Percentiles rank a stretch among this genome's conserved stretches.
Conservation (phyloP, 1,284 basidiomycete species). For the Porogramme epimiltina region DNA sequence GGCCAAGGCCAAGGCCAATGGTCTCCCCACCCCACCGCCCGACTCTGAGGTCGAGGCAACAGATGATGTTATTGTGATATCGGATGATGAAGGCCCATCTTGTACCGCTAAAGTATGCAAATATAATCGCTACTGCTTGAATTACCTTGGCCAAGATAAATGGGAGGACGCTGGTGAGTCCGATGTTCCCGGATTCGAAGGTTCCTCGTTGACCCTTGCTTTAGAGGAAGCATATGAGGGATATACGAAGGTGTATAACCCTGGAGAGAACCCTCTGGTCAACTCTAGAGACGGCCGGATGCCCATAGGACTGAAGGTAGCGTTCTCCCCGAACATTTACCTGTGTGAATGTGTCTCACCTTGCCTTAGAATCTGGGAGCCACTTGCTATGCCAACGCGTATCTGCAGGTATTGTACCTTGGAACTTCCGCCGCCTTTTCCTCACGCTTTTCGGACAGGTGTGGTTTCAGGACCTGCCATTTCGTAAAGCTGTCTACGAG, state of each 20-base stretch:
- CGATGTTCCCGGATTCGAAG: background rate
- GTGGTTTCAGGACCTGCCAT: constrained; percentile 62
- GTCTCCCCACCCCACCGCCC: constrained; percentile 5
- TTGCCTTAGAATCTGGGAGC: constrained; percentile 81
- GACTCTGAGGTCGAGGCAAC: constrained; percentile 40
- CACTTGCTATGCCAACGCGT: constrained; percentile 92
- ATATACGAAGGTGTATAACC: constrained; percentile 53
- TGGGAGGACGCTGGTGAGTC: constrained; percentile 68
- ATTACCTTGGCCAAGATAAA: constrained; percentile 79
- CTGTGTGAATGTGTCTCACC: constrained; percentile 13
- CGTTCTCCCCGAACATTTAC: constrained; percentile 11
- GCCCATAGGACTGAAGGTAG: constrained; percentile 81
- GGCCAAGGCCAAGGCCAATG: no score
- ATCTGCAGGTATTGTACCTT: constrained; percentile 81
- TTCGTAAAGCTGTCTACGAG: constrained; percentile 58
- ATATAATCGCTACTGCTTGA: constrained; percentile 80
- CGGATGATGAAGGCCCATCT: constrained; percentile 57
- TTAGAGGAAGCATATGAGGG: constrained; percentile 53
- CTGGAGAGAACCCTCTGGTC: constrained; percentile 55
- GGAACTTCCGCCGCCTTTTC: no score
- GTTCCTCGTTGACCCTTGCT: background rate
- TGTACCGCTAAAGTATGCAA: constrained; percentile 73
- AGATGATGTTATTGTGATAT: constrained; percentile 68
- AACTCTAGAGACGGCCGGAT: constrained; percentile 51
- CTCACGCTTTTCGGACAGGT: constrained; percentile 39